Base-by-base conservation (phyloP, 1,284 basidiomycete species). In the Exobasidium rhododendri region DNA sequence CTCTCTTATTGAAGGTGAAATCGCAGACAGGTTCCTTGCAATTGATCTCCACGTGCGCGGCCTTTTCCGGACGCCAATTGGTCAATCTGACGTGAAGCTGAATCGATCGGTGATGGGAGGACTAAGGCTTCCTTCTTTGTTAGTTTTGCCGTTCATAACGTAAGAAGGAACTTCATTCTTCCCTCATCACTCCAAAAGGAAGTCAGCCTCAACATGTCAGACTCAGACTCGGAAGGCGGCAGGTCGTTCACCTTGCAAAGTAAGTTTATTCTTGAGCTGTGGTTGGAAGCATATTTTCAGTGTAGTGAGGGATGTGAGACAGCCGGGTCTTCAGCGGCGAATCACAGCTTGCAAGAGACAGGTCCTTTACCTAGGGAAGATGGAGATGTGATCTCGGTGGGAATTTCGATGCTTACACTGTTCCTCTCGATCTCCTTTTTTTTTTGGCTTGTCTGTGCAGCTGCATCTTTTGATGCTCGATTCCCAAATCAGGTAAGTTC, bases 391-490 rank as follows among this genome's bases (percentile, higher is more conserved):
- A n/a, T n/a, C n/a, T n/a, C n/a, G n/a, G n/a, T n/a, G n/a, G n/a
- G n/a, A n/a, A n/a, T n/a, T n/a, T n/a, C n/a, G n/a, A n/a, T 17
- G 10, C 30, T 43, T 28, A 11, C 32, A n/a, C n/a, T 11, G 40
- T 22, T 63, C 51, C n/a, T 20, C 35, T n/a, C 20, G 28, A 20
- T 26, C n/a, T n/a, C n/a, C n/a, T n/a, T n/a, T n/a, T n/a, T n/a
- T n/a, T n/a, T n/a, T n/a, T n/a, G n/a, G n/a, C n/a, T n/a, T 46
- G 10, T 29, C 22, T 24, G 35, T 26, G 5, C 47, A 65, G 64
- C 77, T 58, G 74, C 73, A 32, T 64, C 66, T 26, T 79, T 79
- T 59, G 77, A 79, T 62, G 76, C 77, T 59, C 69, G 77, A 56
- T 79, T 78, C 70, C 77, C 77, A 50, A 78, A 78, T 72, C 74